Conservation (phyloP, 2,329 filamentous ascomycete genomes). For the Trichoderma sp. region DNA sequence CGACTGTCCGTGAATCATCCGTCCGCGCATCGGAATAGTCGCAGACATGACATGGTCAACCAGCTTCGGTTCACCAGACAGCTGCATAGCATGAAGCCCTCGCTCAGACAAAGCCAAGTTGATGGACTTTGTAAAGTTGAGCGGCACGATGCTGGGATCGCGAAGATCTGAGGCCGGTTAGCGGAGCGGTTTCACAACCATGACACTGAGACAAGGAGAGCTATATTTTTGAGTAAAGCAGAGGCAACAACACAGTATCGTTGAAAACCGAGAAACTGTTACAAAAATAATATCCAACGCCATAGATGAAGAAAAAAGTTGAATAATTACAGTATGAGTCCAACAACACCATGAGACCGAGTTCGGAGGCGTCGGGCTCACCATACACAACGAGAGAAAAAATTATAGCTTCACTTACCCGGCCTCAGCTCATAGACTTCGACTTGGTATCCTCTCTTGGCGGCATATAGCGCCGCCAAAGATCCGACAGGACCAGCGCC, state of each 20-base stretch:
- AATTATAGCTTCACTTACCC: slow-evolving; percentile 56
- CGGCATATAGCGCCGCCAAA: slow-evolving; percentile 88
- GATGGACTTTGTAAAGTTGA: slow-evolving; percentile 98
- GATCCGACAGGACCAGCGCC: slow-evolving; percentile 93
- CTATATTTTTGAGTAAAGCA: neutral
- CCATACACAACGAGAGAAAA: neutral
- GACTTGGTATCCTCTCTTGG: slow-evolving; percentile 80
- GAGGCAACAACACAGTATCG: neutral
- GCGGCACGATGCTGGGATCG: slow-evolving; percentile 73
- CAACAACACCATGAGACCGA: slow-evolving; percentile 1
- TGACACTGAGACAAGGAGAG: neutral
- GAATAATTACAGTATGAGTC: neutral
- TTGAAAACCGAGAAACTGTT: neutral
- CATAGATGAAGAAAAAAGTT: neutral
- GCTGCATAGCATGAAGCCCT: slow-evolving; percentile 81
- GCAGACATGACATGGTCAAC: slow-evolving; percentile 70
- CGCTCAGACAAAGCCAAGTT: slow-evolving; percentile 93
- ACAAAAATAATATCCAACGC: neutral
- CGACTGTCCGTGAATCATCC: slow-evolving; percentile 84
- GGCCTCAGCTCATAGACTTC: slow-evolving; percentile 91
- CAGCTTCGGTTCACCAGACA: slow-evolving; percentile 64
- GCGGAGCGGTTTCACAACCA: slow-evolving; percentile 4
- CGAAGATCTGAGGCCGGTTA: slow-evolving; percentile 67
- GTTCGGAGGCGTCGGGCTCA: slow-evolving; percentile 10
- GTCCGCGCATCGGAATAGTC: slow-evolving; percentile 89